Conservation (phyloP, 768 basidiomycete species). For the Chalciporus chontae region DNA sequence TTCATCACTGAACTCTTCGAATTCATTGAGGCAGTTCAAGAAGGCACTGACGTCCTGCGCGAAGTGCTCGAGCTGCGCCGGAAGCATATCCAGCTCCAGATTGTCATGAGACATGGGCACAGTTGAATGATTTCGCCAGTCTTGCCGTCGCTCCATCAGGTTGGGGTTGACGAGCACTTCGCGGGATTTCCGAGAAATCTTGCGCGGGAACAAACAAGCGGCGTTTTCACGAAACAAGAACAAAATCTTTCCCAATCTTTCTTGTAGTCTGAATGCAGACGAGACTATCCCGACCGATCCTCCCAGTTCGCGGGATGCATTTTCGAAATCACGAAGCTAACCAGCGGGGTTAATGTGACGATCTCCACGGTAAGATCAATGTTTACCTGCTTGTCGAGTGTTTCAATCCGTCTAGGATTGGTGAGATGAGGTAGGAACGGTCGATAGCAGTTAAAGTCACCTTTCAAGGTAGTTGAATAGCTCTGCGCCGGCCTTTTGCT, state of each 20-base stretch:
- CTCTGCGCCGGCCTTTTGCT: slow-evolving; percentile 44
- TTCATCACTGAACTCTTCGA: slow-evolving; percentile 53
- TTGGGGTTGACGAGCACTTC: slow-evolving; percentile 34
- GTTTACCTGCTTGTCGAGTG: slow-evolving; percentile 45
- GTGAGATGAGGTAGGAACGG: neutral
- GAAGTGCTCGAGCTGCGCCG: slow-evolving; percentile 41
- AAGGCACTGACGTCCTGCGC: slow-evolving; percentile 47
- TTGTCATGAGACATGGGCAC: slow-evolving; percentile 33
- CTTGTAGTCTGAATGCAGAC: slow-evolving; percentile 46
- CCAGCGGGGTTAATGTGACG: too few relatives aligned
- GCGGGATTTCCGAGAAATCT: slow-evolving; percentile 34
- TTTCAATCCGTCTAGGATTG: slow-evolving; percentile 39
- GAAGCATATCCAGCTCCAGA: slow-evolving; percentile 46
- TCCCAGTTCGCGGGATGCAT: slow-evolving; percentile 51
- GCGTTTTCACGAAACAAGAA: slow-evolving; percentile 54
- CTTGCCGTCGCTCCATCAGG: slow-evolving; percentile 27
- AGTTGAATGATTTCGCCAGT: slow-evolving; percentile 35
- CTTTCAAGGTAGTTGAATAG: slow-evolving; percentile 44
- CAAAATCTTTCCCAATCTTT: slow-evolving; percentile 46
- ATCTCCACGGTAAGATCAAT: neutral
- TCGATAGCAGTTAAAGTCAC: slow-evolving; percentile 15
- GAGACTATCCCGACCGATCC: slow-evolving; percentile 53
- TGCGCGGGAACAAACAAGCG: slow-evolving; percentile 48
- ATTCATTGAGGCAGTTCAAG: slow-evolving; percentile 47
- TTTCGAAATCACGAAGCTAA: slow-evolving; percentile 52